phyloP scores from a whole-genome alignment of 23 red algal species.

The Gracilaria gracilis region DNA sequence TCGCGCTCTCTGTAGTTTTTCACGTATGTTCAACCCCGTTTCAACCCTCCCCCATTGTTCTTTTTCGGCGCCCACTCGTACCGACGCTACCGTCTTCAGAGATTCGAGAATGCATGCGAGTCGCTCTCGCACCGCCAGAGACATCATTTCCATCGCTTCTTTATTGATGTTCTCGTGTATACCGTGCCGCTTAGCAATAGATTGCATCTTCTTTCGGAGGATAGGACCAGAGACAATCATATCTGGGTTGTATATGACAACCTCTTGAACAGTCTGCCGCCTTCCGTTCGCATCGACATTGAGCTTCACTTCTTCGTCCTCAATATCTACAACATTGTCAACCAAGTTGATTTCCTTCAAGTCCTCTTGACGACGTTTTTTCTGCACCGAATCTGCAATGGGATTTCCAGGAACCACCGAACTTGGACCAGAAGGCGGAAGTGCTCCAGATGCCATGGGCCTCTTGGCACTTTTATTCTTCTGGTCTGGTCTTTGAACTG shows the following conservation, averaged over 20 bases:
- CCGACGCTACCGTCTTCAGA: slow-evolving; percentile 38
- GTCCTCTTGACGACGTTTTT: slow-evolving; percentile 49
- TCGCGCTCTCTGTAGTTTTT: slow-evolving; percentile 50
- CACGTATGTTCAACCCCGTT: slow-evolving; percentile 24
- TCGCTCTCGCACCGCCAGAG: slow-evolving; percentile 61
- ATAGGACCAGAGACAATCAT: slow-evolving; percentile 55
- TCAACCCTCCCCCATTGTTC: slow-evolving; percentile 51
- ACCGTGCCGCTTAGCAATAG: slow-evolving; percentile 12
- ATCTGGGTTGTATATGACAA: slow-evolving; percentile 29
- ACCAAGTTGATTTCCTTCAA: slow-evolving; percentile 60
- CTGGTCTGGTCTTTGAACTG: slow-evolving; percentile 1
- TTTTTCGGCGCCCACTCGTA: slow-evolving; percentile 30
- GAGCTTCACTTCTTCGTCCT: slow-evolving; percentile 61
- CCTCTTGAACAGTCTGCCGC: slow-evolving; percentile 15
- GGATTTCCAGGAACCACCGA: neutral
- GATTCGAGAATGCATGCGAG: slow-evolving; percentile 34
- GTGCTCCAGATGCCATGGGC: slow-evolving; percentile 16
- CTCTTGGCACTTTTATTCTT: slow-evolving; percentile 21
- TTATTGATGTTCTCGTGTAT: slow-evolving; percentile 42
- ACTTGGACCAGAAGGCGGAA: neutral
- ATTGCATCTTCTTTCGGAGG: slow-evolving; percentile 53
- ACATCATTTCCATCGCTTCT: slow-evolving; percentile 69
- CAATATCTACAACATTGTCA: slow-evolving; percentile 67
- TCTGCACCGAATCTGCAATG: neutral
- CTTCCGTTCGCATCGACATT: slow-evolving; percentile 31